Base-by-base conservation (phyloP, 1,284 basidiomycete genomes). In the Ustilago crameri region DNA sequence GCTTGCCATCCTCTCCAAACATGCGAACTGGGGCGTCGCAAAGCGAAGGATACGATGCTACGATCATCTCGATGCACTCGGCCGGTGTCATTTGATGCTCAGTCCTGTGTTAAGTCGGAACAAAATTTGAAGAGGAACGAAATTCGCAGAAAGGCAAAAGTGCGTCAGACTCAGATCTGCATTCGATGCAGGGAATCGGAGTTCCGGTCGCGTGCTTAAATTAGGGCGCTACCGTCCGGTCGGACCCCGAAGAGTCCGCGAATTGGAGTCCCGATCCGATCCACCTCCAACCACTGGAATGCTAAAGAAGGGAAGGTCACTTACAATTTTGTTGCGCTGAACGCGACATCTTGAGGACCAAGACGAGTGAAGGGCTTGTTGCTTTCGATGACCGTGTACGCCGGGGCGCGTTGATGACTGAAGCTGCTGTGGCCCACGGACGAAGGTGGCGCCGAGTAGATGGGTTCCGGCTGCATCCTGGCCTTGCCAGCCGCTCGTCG, bases 1-100 rank as follows among this genome's bases (percentile, higher is more conserved):
- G 65, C 48, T 55, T 50, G 1, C 74, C 74, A 30, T 76, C 65
- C 27, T 76, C 74, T 18, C 63, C 74, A 58, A 74, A 71, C 45
- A 60, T 42, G 35, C 53, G 60, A 18, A 51, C 43, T 18, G 69
- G 75, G 3, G 73, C 65, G 32, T 75, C 65, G 44, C 68, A 75
- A 24, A 75, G 44, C 9, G 63, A 18, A 9, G 73, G 75, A 27
- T 74, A 61, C 40, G 43, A 30, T 15, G 49, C 35, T 15, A 61
- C 56, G 40, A 74, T 47, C 1, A 51, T 49, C 22, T 69, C 54
- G 49, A 61, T 27, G 45, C 62, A 65, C 5, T 65, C 52, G 9
- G 35, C 35, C 10, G 64, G 32, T n/a, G 49, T 38, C 17, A 64
- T 30, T 1, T 34, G 27, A 9, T 49, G 70, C 23, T 67, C 64